Conservation (phyloP, 148 eudicot genomes). For the Silene conica region DNA sequence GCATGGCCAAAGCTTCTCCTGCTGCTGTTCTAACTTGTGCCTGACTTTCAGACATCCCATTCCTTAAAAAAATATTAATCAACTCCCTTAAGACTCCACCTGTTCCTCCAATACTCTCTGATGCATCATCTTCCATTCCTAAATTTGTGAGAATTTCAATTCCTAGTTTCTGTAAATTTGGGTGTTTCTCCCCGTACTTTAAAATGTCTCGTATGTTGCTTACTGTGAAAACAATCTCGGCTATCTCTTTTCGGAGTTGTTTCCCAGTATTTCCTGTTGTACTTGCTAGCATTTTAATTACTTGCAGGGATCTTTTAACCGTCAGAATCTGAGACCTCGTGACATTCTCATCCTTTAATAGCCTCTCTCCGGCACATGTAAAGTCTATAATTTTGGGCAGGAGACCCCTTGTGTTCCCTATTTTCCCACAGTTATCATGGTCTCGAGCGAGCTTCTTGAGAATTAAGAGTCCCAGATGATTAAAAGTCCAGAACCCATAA, state of each 20-base stretch:
- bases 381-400: slow-evolving; percentile 71
- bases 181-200: slow-evolving; percentile 57
- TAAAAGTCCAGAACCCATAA: slow-evolving; percentile 64
- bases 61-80: slow-evolving; percentile 54
- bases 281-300: slow-evolving; percentile 70
- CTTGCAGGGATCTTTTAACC: slow-evolving; percentile 66
- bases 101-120: slow-evolving; percentile 73
- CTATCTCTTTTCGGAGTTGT: slow-evolving; percentile 66
- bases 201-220: slow-evolving; percentile 75
- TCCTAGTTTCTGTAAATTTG: slow-evolving; percentile 55
- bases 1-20: slow-evolving; percentile 87
- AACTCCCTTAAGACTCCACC: slow-evolving; percentile 75
- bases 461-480: slow-evolving; percentile 63
- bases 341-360: slow-evolving; percentile 40
- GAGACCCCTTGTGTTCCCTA: slow-evolving; percentile 80
- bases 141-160: slow-evolving; percentile 72
- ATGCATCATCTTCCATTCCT: slow-evolving; percentile 79
- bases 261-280: slow-evolving; percentile 69
- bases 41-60: slow-evolving; percentile 25
- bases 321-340: slow-evolving; percentile 53
- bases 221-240: slow-evolving; percentile 79
- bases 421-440: slow-evolving; percentile 82
- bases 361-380: slow-evolving; percentile 52
- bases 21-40: slow-evolving; percentile 54
- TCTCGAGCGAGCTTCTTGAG: slow-evolving; percentile 89